Evolutionary conservation across 106 monocot genomes (phyloP), one percentile per base, ranked within the genome.

Genomic region (Dioscorea dumetorum): DNA sequence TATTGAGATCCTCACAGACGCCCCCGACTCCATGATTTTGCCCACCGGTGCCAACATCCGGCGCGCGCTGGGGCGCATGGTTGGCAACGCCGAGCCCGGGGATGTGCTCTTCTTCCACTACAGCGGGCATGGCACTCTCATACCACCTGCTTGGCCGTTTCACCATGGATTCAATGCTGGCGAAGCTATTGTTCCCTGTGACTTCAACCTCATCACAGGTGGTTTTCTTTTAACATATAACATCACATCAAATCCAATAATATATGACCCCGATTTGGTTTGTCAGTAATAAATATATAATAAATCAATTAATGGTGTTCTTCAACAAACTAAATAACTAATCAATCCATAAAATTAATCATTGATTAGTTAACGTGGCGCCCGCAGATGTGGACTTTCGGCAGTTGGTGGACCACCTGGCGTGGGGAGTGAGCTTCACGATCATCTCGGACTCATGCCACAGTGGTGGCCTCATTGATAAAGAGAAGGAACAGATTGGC

Each of bases 391-490:
- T 82, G 1, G 94, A 94, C 74, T 94, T 94, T 80, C 67, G 90
- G 50, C 62, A 85, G 33, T 59, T 94, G n/a, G 87, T 94, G 8
- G 78, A 90, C 74, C 72, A 69, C 2, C 70, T 94, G 12, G 90
- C 84, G 19, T 11, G 53, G 2, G 85, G 82, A 5, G 75, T 73
- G 10, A 81, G 72, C 72, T 69, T 94, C 63, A 94, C 90, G 65
- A 87, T 94, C 51, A 50, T 94, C 73, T 94, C 94, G 51, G 94
- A 94, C 67, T 94, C 90, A 4, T 94, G 94, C 84, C 94, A 94
- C 82, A 90, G 90, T 66, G 94, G 94, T 48, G 94, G 94, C n/a
- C 90, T 94, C 64, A 94, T 94, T 57, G 87, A 94, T 78, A 70
- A 83, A 12, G 90, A 87, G 62, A 94, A 94, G 74, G 90, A 94